Base-by-base conservation (phyloP, 345 rosid genomes). In the Aquilaria malaccensis region DNA sequence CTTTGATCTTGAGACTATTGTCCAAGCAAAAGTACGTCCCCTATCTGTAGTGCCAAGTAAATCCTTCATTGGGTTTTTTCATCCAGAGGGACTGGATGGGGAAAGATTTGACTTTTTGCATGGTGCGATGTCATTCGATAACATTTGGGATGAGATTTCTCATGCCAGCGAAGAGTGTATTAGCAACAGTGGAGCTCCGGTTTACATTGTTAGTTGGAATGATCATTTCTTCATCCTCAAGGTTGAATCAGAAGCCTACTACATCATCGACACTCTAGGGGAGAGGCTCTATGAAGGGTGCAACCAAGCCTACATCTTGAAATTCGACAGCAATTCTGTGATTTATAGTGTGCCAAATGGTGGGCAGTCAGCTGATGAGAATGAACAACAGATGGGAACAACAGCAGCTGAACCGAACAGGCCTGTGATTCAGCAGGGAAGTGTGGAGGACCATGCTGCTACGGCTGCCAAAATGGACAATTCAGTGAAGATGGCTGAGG, bases 181-280 rank as follows among this genome's bases (percentile, higher is more conserved):
- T 0, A 15, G 6, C 7, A 61, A 61, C 52, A 47, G 45, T 30
- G 72, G 67, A 9, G 75, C 72, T 4, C 45, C n/a, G 9, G 76
- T 85, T 48, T 85, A 81, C 71, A 77, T 83, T 59, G 72, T 85
- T 31, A 83, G 92, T 51, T 85, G 92, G 92, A 85, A 85, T 57
- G 91, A 85, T 55, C 91, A 85, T 70, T 85, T 85, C 60, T 85
- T 85, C 51, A 67, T 83, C 30, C 79, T 85, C 22, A 83, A 81
- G 68, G 83, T 85, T 47, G 85, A 81, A 45, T 72, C 57, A 11
- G 85, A 83, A 58, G 88, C 92, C 45, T 83, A 83, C 76, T 86
- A 79, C 46, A 77, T 86, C 43, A 79, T 83, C 2, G 92, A 86
- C 70, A 83, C 92, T 11, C 62, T 86, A 56, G 88, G 88, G n/a